phyloP scores from a whole-genome alignment of 139 green algal species.

The Haematococcus lacustris region DNA sequence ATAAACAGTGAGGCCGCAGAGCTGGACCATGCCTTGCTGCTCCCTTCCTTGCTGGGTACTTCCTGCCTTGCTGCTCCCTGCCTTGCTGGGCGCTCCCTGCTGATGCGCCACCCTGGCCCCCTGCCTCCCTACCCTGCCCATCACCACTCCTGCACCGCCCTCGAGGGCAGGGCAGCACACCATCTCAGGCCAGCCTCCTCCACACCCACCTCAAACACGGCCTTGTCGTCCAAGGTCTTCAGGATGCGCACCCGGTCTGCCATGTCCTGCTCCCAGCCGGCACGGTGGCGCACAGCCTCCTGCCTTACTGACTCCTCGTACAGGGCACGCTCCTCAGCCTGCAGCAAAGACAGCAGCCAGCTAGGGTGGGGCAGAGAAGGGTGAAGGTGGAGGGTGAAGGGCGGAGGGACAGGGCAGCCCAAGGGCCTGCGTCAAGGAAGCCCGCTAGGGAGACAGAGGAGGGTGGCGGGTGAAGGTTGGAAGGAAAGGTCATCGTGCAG shows the following conservation, averaged over 20 bases:
- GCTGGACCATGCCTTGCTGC: not conserved
- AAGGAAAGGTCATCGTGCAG: not conserved
- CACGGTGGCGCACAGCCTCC: conserved; percentile 42
- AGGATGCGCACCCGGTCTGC: conserved; percentile 66
- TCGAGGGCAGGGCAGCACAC: not conserved
- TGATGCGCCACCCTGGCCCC: not conserved
- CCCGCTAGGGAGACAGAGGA: not conserved
- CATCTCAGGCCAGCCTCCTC: not conserved
- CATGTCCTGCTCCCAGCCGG: conserved; percentile 77
- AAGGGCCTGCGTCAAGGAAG: not conserved
- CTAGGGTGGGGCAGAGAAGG: not conserved
- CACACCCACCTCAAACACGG: conserved; percentile 14
- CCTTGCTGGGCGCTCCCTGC: not conserved
- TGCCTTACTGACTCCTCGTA: conserved; percentile 38
- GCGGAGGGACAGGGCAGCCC: not conserved
- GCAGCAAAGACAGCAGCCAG: conserved; percentile 10
- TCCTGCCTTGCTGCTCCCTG: not conserved
- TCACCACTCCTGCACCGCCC: not conserved
- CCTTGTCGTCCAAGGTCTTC: conserved; percentile 25
- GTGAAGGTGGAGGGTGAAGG: not conserved
- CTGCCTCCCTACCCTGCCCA: not conserved
- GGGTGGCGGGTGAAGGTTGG: not conserved
- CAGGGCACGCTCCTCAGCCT: conserved; percentile 55
- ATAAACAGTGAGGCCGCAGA: not conserved
- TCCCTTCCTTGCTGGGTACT: not conserved